These are phyloP conservation scores for Diospyros kaki DNA, from an alignment of 148 eudicot species.

Conservation along the genomic window DNA sequence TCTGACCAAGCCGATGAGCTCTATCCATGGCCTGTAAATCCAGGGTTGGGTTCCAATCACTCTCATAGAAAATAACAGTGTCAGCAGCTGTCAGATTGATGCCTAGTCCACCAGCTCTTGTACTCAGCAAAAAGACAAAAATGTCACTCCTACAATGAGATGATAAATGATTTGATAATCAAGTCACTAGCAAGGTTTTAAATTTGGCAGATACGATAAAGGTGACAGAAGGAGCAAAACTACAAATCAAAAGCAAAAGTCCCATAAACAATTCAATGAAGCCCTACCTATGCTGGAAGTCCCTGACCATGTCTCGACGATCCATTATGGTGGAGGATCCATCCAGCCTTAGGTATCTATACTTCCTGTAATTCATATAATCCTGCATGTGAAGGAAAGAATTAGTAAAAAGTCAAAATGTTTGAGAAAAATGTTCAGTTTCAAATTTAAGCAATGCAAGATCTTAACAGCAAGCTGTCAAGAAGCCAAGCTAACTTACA, in stretches of 20 bases:
- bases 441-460: neutral
- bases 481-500: constrained; percentile 7
- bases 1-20: constrained; percentile 98
- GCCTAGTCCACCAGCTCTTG: constrained; percentile 97
- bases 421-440: neutral
- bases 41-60: constrained; percentile 98
- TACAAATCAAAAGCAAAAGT: neutral
- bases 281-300: constrained; percentile 82
- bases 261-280: neutral
- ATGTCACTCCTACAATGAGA: constrained; percentile 75
- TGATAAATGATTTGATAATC: constrained; percentile 12
- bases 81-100: constrained; percentile 97
- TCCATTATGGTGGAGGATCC: constrained; percentile 98
- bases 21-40: constrained; percentile 99
- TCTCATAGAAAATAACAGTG: constrained; percentile 97
- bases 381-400: constrained; percentile 48
- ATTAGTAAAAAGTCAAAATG: constrained; percentile 14
- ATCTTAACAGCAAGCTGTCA: neutral
- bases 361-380: constrained; percentile 95
- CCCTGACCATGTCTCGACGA: constrained; percentile 97
- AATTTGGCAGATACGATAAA: neutral
- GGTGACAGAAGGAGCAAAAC: neutral
- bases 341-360: constrained; percentile 86
- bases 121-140: constrained; percentile 94
- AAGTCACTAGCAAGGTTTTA: constrained; percentile 1